Evolutionary conservation across 2,329 filamentous ascomycete species (phyloP), one percentile per base, ranked within the genome.

Genomic region (Sporothrix pallida): DNA sequence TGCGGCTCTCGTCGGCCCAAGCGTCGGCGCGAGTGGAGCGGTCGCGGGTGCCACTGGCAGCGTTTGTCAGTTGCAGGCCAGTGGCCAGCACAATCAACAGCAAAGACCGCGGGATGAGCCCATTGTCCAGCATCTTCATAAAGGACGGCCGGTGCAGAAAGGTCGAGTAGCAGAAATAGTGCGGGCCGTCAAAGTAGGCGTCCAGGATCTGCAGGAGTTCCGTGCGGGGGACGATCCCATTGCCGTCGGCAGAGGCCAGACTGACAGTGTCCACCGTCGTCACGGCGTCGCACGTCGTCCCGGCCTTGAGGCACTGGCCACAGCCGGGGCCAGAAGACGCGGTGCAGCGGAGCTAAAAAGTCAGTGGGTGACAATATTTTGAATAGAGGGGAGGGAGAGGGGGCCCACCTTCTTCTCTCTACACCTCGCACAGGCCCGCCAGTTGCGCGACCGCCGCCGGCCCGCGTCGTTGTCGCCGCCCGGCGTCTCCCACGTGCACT

Each of bases 131-230:
- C 69, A 60, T 71, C 52, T 71, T 60, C 69, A 71, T 60, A 60
- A 71, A 71, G n/a, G 69, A 60, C 23, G 52, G 37, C 12, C 69
- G 69, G 42, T 71, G 69, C 31, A 71, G 6, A 5, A 71, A 71
- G 37, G 69, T 71, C 20, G 69, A 71, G 23, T 60, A 71, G 48
- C 69, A 71, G 48, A 71, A 71, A 42, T 46, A 42, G 54, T 71
- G 69, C 52, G 69, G 69, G 69, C 69, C 69, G 42, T 20, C 69
- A 71, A 71, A 71, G 54, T 71, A 71, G 52, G 26, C 52, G 69
- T 71, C 69, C 42, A 71, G 13, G 37, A 71, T 71, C 7, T 15
- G 50, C 20, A 71, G 52, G 17, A 60, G 31, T 13, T 71, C 69
- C 1, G 20, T 17, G 6, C 54, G 52, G 2, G 69, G 37, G 20